Base-by-base conservation (phyloP, 2,329 filamentous ascomycete species). In the Herpotrichia juniperi region DNA sequence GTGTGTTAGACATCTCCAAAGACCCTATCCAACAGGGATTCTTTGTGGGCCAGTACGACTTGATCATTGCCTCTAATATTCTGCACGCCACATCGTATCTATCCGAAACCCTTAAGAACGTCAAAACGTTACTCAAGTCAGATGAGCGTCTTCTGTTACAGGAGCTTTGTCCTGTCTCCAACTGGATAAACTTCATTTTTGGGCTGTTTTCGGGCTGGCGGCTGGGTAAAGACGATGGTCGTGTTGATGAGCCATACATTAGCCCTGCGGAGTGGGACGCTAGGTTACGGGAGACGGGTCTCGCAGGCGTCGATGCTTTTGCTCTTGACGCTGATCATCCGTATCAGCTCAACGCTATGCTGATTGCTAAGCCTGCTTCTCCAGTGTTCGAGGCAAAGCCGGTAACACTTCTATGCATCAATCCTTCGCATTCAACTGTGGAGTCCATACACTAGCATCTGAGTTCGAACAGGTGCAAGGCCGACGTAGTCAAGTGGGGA, bases 121-220 rank as follows among this genome's bases (percentile, higher is more conserved):
- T 44, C 4, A 48, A 51, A 7, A 26, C 26, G 17, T 28, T 62
- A 6, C 53, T 57, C 11, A 46, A 51, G 22, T 75, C 78, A 0
- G 76, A 73, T 2, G 79, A 78, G 1, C 73, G 76, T 28, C 60
- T 83, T 2, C 31, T 81, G 58, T 69, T 34, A 63, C 51, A 73
- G 6, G 79, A 82, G 49, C 22, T 46, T 16, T 11, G n/a, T 25
- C 32, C 51, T 14, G 10, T 37, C 19, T 35, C 34, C 25, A 14
- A 48, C 22, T 26, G 28, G 17, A 28, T 39, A n/a, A 32, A 28
- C n/a, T 12, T 71, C 40, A 58, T 68, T 5, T 68, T 76, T 19
- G 73, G 71, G 3, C 53, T 62, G 5, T 52, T 78, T 1, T 63
- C 74, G 6, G 75, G 74, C 1, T 78, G 73, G 75, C 76, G 72